Evolutionary conservation across 768 basidiomycete genomes (phyloP).

Genomic region (Suillus subluteus): DNA sequence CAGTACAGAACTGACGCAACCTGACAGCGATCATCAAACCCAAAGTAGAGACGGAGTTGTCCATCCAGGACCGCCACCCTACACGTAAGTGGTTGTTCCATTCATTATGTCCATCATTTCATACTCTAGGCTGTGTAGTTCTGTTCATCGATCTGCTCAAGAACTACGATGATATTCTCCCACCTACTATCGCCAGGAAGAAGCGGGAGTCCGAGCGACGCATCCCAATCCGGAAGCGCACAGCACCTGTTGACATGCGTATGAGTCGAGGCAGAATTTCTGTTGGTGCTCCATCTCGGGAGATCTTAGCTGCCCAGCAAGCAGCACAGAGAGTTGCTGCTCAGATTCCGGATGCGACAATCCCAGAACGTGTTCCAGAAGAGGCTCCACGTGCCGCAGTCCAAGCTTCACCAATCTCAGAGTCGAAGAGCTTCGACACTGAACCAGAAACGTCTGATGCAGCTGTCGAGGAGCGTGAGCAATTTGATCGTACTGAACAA

Average conservation of each 20-base stretch:
- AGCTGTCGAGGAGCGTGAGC: conserved; percentile 10
- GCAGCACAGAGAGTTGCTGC: conserved; percentile 57
- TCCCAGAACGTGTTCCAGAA: conserved; percentile 22
- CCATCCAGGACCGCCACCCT: conserved; percentile 91
- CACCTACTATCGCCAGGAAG: conserved; percentile 82
- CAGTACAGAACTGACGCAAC: conserved; percentile 9
- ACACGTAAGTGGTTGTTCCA: conserved; percentile 50
- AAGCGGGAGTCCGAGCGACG: conserved; percentile 87
- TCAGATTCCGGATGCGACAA: conserved; percentile 22
- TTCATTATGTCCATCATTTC: conserved; percentile 2
- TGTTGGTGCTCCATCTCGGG: conserved; percentile 67
- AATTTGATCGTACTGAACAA: conserved; percentile 36
- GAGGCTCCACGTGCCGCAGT: conserved; percentile 18
- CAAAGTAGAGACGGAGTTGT: conserved; percentile 77
- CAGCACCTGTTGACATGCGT: conserved; percentile 87
- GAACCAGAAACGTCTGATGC: conserved; percentile 22
- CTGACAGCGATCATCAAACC: conserved; percentile 77
- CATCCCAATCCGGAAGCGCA: conserved; percentile 82
- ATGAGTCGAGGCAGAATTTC: conserved; percentile 79
- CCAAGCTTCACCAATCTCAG: conserved; percentile 27
- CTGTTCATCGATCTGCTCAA: conserved; percentile 86
- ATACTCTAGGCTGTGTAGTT: conserved; percentile 43
- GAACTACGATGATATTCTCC: conserved; percentile 73
- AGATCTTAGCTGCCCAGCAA: conserved; percentile 73
- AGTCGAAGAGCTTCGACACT: conserved; percentile 17